phyloP scores from a whole-genome alignment of 306 rosid genomes.

The Rosa chinensis region DNA sequence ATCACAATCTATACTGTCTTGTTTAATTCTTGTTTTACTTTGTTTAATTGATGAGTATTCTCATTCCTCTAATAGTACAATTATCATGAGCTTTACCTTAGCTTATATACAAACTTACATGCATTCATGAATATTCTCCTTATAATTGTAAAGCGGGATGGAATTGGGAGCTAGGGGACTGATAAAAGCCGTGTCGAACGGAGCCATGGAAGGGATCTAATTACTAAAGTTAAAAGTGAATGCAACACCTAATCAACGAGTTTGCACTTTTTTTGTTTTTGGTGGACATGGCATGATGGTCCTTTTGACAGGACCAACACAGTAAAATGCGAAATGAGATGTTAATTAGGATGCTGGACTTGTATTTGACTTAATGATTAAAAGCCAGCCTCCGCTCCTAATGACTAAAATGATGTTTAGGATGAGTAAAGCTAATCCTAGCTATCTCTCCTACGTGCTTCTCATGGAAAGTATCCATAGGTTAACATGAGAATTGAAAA shows the following conservation, averaged over 20 bases:
- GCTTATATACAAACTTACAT: background rate
- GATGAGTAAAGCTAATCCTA: background rate
- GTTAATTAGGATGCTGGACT: background rate
- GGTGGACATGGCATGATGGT: constrained; percentile 6
- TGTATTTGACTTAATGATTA: background rate
- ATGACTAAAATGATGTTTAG: constrained; percentile 3
- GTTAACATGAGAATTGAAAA: background rate
- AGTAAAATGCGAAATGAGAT: background rate
- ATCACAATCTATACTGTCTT: background rate
- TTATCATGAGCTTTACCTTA: background rate
- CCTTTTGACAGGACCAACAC: constrained; percentile 10
- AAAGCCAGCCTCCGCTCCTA: background rate
- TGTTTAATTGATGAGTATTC: background rate
- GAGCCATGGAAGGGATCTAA: constrained; percentile 10
- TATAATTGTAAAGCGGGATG: background rate
- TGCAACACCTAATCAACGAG: background rate
- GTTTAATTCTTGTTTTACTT: background rate
- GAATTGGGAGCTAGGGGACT: constrained; percentile 3
- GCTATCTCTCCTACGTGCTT: background rate
- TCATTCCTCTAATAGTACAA: background rate
- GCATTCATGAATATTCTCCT: background rate
- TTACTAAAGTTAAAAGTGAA: background rate
- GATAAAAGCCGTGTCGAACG: constrained; percentile 15
- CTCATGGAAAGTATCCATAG: background rate
- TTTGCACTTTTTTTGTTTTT: constrained; percentile 13